Base-by-base conservation (phyloP, 139 green algal genomes). In the Haematococcus sp. region DNA sequence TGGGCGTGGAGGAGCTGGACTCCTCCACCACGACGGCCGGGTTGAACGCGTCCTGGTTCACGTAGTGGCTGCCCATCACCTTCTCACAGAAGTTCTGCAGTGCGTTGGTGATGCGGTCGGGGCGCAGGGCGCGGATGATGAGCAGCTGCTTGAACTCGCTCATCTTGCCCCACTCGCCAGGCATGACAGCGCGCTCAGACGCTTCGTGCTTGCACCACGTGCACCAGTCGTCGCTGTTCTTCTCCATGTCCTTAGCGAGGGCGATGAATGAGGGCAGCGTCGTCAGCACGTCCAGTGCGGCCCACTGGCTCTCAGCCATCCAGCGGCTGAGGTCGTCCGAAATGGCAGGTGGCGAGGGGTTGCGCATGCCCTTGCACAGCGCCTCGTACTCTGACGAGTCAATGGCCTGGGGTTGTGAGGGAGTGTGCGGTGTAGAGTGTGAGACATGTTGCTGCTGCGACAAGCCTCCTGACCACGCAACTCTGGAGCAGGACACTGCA, bases 241-340 rank as follows among this genome's bases (percentile, higher is more conserved):
- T 96, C 80, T 96, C 91, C 81, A 96, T 91, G 71, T 94, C 89
- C 75, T 91, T 92, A 61, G 91, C 68, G 28, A 96, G 76, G 56
- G 76, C 82, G 55, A 32, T 71, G 34, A 92, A 93, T 43, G 68
- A 72, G 27, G 82, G 76, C 59, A 93, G 67, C 16, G 78, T 84
- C 52, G 85, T 88, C 33, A 96, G 76, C 20, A 86, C 83, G 68
- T 93, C 84, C 28, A 96, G 78, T 31, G 86, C 81, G 4, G 84
- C 80, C 91, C 91, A 96, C 81, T 96, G 91, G 32, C 72, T 79
- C 71, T 96, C 91, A 30, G 25, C 87, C 84, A 96, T 92, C 90
- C 88, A 94, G 51, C 84, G 69, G 68, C 77, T 88, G 9, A 96
- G 84, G 73, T 96, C 91, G 73, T 96, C 90, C 1, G 89, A 91